These are phyloP conservation scores for Microbotryomycetes sp. DNA, from an alignment of 1,284 basidiomycete genomes.

Conservation along the genomic window DNA sequence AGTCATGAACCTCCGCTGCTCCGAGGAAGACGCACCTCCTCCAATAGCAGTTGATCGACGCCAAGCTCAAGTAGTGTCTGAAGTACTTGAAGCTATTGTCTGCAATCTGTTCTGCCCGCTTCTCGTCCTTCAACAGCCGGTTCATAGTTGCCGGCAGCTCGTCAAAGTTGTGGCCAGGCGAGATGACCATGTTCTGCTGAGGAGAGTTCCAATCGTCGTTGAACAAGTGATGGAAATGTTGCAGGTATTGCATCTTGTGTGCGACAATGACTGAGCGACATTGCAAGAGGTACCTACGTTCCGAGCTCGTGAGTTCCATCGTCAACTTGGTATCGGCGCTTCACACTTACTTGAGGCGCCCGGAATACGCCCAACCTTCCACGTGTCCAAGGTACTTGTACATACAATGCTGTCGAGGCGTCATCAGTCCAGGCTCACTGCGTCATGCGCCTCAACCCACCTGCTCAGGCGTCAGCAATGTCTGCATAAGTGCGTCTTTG, in stretches of 20 bases:
- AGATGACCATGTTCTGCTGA: conserved; percentile 40
- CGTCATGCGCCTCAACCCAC: conserved; percentile 10
- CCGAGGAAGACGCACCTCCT: conserved; percentile 9
- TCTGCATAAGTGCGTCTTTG: conserved; percentile 2
- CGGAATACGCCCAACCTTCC: conserved; percentile 41
- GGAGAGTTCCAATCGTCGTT: conserved; percentile 35
- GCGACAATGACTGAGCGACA: conserved; percentile 41
- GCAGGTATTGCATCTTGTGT: conserved; percentile 29
- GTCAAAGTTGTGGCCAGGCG: conserved; percentile 34
- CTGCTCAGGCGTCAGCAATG: conserved; percentile 14
- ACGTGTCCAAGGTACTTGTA: conserved; percentile 41
- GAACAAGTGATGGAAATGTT: conserved; percentile 43
- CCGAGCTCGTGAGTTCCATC: background rate
- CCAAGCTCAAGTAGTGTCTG: conserved; percentile 38
- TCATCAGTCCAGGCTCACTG: conserved; percentile 29
- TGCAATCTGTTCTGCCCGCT: conserved; percentile 37
- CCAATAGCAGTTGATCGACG: conserved; percentile 37
- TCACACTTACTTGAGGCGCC: conserved; percentile 37
- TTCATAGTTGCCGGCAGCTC: conserved; percentile 39
- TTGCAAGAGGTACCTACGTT: conserved; percentile 38
- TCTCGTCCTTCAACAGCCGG: conserved; percentile 31
- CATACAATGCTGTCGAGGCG: conserved; percentile 39
- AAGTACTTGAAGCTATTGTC: conserved; percentile 38
- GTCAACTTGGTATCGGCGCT: background rate
- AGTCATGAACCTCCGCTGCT: background rate